These are phyloP conservation scores for Elongisporangium prolatum DNA, from an alignment of 352 stramenopile genomes.

Conservation along the genomic window DNA sequence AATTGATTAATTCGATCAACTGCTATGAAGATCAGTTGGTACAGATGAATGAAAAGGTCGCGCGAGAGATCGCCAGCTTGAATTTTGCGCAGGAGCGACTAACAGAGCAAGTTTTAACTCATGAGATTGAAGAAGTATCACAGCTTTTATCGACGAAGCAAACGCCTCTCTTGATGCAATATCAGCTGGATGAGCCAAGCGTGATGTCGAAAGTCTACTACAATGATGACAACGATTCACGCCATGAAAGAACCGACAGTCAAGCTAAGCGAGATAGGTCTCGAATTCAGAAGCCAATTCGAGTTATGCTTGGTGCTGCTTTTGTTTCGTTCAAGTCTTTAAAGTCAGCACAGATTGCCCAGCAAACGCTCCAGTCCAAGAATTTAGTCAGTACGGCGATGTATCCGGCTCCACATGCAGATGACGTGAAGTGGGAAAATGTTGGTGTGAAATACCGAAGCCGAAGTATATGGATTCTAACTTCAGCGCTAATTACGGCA, in stretches of 20 bases:
- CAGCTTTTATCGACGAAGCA: conserved; percentile 16
- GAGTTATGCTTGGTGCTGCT: conserved; percentile 59
- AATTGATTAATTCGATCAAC: conserved; percentile 30
- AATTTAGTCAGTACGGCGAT: conserved; percentile 61
- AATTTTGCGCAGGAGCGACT: conserved; percentile 50
- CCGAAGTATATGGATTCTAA: conserved; percentile 56
- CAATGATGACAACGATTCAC: conserved; percentile 4
- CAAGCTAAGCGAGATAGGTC: conserved; percentile 15
- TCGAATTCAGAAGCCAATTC: conserved; percentile 22
- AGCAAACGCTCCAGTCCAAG: conserved; percentile 70
- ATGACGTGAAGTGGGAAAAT: conserved; percentile 77
- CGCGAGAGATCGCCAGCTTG: conserved; percentile 57
- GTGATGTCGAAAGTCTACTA: conserved; percentile 14
- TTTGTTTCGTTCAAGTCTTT: conserved; percentile 76
- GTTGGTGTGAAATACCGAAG: conserved; percentile 58
- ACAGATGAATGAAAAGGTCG: conserved; percentile 54
- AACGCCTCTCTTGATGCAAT: conserved; percentile 10
- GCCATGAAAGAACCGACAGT: conserved; percentile 19
- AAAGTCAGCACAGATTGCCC: conserved; percentile 52
- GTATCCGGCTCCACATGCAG: conserved; percentile 50
- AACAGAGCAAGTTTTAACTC: conserved; percentile 28
- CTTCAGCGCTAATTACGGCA: conserved; percentile 44
- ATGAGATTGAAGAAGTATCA: not conserved
- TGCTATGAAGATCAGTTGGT: conserved; percentile 44
- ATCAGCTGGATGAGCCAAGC: conserved; percentile 14